Base-by-base conservation (phyloP, 108 stramenopile genomes). In the Stephanodiscus minutulus region DNA sequence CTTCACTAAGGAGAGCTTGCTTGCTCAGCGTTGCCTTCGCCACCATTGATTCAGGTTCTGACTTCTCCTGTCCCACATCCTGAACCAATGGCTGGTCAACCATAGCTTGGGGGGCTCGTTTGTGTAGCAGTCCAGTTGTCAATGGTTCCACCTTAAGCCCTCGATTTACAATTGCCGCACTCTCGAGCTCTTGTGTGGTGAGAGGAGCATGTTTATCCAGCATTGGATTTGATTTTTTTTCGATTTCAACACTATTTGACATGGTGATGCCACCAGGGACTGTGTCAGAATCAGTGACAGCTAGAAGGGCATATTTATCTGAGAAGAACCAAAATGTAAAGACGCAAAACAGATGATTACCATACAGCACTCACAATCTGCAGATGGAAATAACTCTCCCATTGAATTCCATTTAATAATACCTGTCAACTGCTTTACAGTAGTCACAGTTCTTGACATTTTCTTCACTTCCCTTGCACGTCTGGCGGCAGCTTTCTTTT, bases 401-500 rank as follows among this genome's bases (percentile, higher is more conserved):
- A 67, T 66, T 20, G 57, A 58, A 21, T 50, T 28, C 0, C 7
- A 10, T 11, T 63, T 35, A 5, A 24, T 13, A 17, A 41, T 36
- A 28, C 29, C 39, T 21, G 47, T 0, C 13, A 46, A 20, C 10
- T 55, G 54, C 43, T 76, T 56, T 9, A 18, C 11, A 35, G 39
- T 48, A 31, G 18, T 8, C 21, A 36, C 58, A 57, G 10, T 52
- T 46, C 41, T 63, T 7, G n/a, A 22, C 24, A 72, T 22, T 33
- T 67, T 77, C 22, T 59, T 73, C 3, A 17, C 44, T 64, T 77
- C 81, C 49, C 67, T 82, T 1, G 83, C 72, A 9, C 61, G 74
- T n/a, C 66, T 68, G 33, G 79, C 79, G 15, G 72, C 77, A 17
- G 62, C 78, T 50, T 81, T 76, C 64, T 73, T 81, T 62, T 81